These are phyloP conservation scores for Aspergillus nidulans DNA, from an alignment of 495 filamentous ascomycete genomes.

Conservation along the genomic window DNA sequence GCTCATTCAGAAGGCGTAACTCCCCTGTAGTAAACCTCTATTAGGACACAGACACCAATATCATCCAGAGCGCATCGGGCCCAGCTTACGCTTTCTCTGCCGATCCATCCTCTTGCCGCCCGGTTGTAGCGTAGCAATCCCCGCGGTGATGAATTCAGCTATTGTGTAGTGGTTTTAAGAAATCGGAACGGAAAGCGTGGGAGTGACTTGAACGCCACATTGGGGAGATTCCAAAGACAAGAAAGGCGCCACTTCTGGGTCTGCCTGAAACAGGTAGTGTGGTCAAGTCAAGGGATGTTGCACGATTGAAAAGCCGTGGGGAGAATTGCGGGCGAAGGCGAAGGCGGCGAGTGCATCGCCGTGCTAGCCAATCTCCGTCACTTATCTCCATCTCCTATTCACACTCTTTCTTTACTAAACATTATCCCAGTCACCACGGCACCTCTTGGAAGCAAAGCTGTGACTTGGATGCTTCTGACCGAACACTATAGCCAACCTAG, in stretches of 20 bases:
- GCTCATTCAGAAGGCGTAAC: conserved; percentile 78
- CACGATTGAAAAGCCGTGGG: conserved; percentile 9
- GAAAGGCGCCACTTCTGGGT: conserved; percentile 11
- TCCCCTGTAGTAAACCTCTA: conserved; percentile 57
- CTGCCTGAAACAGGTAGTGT: conserved; percentile 4
- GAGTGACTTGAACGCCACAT: conserved; percentile 44
- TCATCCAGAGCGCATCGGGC: neutral
- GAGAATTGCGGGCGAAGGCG: conserved; percentile 7
- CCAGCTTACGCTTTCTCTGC: conserved; percentile 68
- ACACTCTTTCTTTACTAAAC: neutral
- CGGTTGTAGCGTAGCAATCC: conserved; percentile 17
- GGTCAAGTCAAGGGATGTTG: conserved; percentile 10
- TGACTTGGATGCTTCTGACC: too few species aligned
- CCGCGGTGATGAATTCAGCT: conserved; percentile 19
- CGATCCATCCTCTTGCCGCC: conserved; percentile 65
- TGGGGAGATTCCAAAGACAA: conserved; percentile 16
- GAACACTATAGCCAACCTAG: too few species aligned
- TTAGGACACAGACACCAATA: neutral
- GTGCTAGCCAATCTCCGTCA: neutral
- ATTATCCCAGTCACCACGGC: too few species aligned
- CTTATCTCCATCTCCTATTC: neutral
- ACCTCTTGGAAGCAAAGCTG: too few species aligned
- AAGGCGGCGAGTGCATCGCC: conserved; percentile 14
- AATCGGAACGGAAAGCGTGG: conserved; percentile 37
- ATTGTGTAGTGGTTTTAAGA: conserved; percentile 37